These are phyloP conservation scores for Butyriboletus loyo DNA, from an alignment of 768 basidiomycete genomes.

Conservation along the genomic window DNA sequence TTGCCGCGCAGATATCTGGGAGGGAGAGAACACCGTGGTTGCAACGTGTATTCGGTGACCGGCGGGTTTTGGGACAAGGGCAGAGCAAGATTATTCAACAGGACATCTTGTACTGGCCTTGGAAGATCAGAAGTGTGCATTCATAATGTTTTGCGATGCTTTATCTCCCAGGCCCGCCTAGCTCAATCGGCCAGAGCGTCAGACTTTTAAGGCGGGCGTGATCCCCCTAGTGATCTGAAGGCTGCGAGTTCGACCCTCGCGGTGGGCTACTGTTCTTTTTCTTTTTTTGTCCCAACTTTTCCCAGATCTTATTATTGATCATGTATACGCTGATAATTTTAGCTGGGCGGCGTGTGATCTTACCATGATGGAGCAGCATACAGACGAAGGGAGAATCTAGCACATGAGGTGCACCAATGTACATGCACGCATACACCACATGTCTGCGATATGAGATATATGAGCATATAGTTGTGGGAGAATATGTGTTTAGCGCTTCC, in stretches of 20 bases:
- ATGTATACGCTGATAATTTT: conserved; percentile 10
- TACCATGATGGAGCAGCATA: conserved; percentile 18
- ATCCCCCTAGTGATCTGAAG: conserved; percentile 54
- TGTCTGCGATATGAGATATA: conserved; percentile 4
- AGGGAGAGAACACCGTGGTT: not conserved
- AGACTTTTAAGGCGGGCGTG: conserved; percentile 42
- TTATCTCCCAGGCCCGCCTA: conserved; percentile 42
- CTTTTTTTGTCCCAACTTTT: not conserved
- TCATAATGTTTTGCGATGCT: rapidly evolving
- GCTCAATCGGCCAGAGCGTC: conserved; percentile 64
- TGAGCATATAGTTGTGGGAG: conserved; percentile 16
- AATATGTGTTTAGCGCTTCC: conserved; percentile 17
- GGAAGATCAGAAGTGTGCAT: not conserved
- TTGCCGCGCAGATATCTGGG: not conserved
- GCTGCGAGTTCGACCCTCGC: conserved; percentile 86
- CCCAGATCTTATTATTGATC: not conserved
- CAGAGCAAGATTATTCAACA: not conserved
- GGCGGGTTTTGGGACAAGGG: not conserved
- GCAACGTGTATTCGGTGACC: conserved; percentile 4
- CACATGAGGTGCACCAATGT: conserved; percentile 1
- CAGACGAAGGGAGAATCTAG: conserved; percentile 9
- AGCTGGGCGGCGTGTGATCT: conserved; percentile 12
- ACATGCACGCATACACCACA: conserved; percentile 9
- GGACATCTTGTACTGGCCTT: not conserved
- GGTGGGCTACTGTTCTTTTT: conserved; percentile 55